phyloP scores from a whole-genome alignment of 2,329 filamentous ascomycete species.

The Penicillium sp. region DNA sequence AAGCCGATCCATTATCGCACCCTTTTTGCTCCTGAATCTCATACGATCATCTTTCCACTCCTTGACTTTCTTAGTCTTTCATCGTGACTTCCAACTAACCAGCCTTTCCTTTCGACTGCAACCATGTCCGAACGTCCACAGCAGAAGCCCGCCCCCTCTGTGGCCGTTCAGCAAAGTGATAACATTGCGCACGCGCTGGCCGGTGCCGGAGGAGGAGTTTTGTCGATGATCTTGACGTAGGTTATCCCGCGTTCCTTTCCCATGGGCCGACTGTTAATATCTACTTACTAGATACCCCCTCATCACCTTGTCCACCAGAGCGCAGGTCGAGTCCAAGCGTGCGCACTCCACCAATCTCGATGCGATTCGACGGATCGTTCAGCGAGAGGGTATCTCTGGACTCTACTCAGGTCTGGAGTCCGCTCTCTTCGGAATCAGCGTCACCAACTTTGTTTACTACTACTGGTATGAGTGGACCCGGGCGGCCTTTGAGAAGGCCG shows the following conservation, averaged over 20 bases:
- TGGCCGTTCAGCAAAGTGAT: conserved; percentile 80
- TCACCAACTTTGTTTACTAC: conserved; percentile 99
- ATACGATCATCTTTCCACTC: conserved; percentile 6
- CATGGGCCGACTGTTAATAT: not conserved
- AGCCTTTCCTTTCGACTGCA: conserved; percentile 1
- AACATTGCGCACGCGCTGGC: conserved; percentile 95
- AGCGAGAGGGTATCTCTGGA: conserved; percentile 84
- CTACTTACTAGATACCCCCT: conserved; percentile 74
- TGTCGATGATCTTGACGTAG: conserved; percentile 94
- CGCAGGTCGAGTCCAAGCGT: conserved; percentile 95
- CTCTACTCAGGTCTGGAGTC: conserved; percentile 93
- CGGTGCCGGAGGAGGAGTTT: conserved; percentile 86
- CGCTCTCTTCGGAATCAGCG: conserved; percentile 93
- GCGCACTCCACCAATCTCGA: conserved; percentile 81
- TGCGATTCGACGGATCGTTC: conserved; percentile 81
- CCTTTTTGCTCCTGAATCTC: conserved; percentile 10
- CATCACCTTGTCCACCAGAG: conserved; percentile 94
- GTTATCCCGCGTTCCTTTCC: conserved; percentile 19
- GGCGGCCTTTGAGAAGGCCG: conserved; percentile 75
- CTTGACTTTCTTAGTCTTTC: not conserved
- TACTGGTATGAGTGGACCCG: conserved; percentile 99
- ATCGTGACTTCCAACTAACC: not conserved
- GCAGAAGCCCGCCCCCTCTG: conserved; percentile 53
- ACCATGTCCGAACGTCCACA: conserved; percentile 43
- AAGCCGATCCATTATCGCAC: conserved; percentile 34